Conservation (phyloP, 257 asterid species). For the Nicotiana knightiana region DNA sequence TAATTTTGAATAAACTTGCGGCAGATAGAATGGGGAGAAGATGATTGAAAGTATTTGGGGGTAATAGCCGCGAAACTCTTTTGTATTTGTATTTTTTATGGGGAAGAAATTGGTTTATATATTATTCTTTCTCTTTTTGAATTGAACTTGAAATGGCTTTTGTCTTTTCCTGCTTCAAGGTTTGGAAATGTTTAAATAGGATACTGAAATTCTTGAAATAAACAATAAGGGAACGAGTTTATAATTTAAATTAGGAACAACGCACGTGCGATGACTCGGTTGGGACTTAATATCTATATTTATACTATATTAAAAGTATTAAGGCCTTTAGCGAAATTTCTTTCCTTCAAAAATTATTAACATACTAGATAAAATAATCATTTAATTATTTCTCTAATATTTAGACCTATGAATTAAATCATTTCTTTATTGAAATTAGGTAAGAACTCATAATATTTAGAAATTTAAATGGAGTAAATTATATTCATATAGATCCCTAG, state of each 20-base stretch:
- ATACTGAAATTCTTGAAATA: neutral
- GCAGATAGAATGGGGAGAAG: constrained; percentile 6
- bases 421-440: no score
- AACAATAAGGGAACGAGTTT: neutral
- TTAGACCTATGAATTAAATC: no score
- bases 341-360: no score
- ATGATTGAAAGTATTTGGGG: constrained; percentile 13
- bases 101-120: neutral
- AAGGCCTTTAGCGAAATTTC: no score
- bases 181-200: neutral
- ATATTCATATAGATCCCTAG: no score
- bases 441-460: no score
- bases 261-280: no score
- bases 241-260: neutral
- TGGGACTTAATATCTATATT: no score
- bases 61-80: constrained; percentile 37
- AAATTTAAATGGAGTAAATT: no score
- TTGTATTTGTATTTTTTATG: neutral
- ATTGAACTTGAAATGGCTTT: neutral
- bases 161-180: neutral
- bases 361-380: no score
- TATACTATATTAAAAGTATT: no score
- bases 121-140: neutral
- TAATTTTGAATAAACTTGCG: constrained; percentile 9
- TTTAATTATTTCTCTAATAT: no score